A percentile compares a stretch with the other conserved stretches of the same genome.
Conservation (phyloP, 164 flowering plant species). For the Berberis vulgaris region DNA sequence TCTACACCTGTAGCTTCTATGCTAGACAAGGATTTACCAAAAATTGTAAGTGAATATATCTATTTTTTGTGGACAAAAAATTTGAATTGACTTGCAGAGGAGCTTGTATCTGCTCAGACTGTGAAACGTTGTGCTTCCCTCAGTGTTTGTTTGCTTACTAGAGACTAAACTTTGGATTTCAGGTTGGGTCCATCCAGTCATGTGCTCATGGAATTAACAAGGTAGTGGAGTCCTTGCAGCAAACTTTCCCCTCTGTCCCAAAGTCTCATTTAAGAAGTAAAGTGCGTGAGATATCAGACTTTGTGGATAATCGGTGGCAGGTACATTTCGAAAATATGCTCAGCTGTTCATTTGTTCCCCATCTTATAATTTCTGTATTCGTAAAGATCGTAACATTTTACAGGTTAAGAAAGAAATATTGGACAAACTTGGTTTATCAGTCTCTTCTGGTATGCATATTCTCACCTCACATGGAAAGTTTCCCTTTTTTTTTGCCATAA, state of each 20-base stretch:
- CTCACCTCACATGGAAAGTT: neutral
- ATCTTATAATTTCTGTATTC: neutral
- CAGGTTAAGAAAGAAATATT: constrained; percentile 81
- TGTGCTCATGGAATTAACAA: constrained; percentile 49
- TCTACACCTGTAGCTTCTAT: constrained; percentile 19
- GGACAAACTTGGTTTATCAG: constrained; percentile 49
- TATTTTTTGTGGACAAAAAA: too few species aligned
- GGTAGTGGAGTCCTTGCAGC: constrained; percentile 51
- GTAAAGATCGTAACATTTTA: constrained; percentile 5
- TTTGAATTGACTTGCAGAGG: too few species aligned
- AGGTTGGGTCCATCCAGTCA: constrained; percentile 61
- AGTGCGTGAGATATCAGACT: constrained; percentile 79
- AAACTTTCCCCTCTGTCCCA: constrained; percentile 46
- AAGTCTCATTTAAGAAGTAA: constrained; percentile 53
- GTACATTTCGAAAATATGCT: constrained; percentile 25
- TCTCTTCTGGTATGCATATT: constrained; percentile 54
- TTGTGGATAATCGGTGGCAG: constrained; percentile 82
- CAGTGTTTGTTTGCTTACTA: neutral
- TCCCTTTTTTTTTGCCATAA: neutral
- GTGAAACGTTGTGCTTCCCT: neutral
- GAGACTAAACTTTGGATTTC: constrained; percentile 5
- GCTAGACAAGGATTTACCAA: constrained; percentile 49
- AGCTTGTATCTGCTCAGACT: too few species aligned
- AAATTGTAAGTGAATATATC: constrained; percentile 48
- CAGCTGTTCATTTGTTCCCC: neutral